Base-by-base conservation (phyloP, 306 rosid species). In the Cotoneaster glaucophyllus region DNA sequence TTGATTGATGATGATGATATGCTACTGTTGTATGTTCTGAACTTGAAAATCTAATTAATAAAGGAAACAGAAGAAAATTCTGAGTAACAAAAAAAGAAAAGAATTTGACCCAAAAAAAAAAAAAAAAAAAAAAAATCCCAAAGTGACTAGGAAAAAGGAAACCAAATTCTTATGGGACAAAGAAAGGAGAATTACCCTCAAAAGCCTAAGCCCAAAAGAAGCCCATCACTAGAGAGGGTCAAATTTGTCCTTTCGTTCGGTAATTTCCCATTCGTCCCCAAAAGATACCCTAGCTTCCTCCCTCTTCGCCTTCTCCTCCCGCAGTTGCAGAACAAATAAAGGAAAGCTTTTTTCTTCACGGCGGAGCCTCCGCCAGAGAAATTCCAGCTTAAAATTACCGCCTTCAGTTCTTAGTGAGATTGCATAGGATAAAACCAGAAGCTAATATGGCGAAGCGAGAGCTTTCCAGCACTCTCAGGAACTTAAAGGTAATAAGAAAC, bases 391-490 rank as follows among this genome's bases (percentile, higher is more conserved):
- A 43, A 77, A 77, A 77, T 67, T 66, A 22, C 10, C 25, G 13
- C n/a, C 48, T 75, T 76, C 11, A 73, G 32, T 3, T 67, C 53
- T 28, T 25, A 25, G 12, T 50, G 41, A 34, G 56, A 8, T 25
- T 24, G 41, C 59, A 29, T 34, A 39, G 59, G 15, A 21, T 13
- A 14, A 43, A 41, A 17, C 39, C 22, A 9, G 24, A 25, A 25
- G 54, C 73, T 63, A 45, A 32, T 48, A 93, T 93, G 98, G 90
- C 92, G 22, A 88, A 64, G 68, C 91, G 90, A n/a, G 97, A 86
- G 83, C 75, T 93, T 77, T 91, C 98, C 9, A 93, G 70, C 73
- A 88, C 91, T 62, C 81, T 93, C 79, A 91, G 71, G 85, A 93
- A 83, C 84, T 83, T 93, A 86, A 93, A 93, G 97, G 98, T 93